Evolutionary conservation across 257 asterid species (phyloP), one percentile per base, ranked within the genome.

Genomic region (Solanum pimpinellifolium): DNA sequence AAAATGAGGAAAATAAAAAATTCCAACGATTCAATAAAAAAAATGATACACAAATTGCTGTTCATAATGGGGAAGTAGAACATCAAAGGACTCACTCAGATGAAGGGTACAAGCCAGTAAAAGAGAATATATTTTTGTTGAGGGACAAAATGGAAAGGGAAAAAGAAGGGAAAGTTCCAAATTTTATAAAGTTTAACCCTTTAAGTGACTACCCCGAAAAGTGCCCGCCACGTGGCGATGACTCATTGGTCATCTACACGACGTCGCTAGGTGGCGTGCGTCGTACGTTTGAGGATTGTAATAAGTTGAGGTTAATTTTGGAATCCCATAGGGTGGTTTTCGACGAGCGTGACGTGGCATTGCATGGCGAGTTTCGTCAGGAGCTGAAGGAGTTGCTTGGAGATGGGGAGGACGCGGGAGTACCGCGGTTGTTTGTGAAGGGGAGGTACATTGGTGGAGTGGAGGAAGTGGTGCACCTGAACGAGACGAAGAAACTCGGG

Each of bases 191-290:
- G 87, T 89, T 92, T 70, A 90, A 97, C 87, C 98, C 98, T 5
- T 90, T 97, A 9, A 85, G 85, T 52, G 99, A 95, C 68, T 95
- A 91, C 92, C 93, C 87, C 73, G 98, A 93, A 90, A 92, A 62
- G 3, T 94, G 96, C 86, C 98, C 98, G 29, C 98, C 99, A 56
- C 92, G 91, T 4, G 99, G 98, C 39, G 94, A 75, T 2, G 93
- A 93, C 86, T 20, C 92, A 46, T 97, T 94, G 87, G 99, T 97
- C 25, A 81, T 97, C n/a, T 96, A 96, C 93, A 95, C 98, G 4
- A 96, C 99, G 9, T 94, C 99, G 0, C 86, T 96, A 9, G 97
- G 99, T 4, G 99, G 99, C 7, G 98, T 96, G 1, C 92, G 99
- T 16, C 92, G 97, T 44, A 96, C 99, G 11, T 92, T 90, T 91